Evolutionary conservation across 2,329 filamentous ascomycete genomes (phyloP).

Genomic region (Clarireedia hainanense): DNA sequence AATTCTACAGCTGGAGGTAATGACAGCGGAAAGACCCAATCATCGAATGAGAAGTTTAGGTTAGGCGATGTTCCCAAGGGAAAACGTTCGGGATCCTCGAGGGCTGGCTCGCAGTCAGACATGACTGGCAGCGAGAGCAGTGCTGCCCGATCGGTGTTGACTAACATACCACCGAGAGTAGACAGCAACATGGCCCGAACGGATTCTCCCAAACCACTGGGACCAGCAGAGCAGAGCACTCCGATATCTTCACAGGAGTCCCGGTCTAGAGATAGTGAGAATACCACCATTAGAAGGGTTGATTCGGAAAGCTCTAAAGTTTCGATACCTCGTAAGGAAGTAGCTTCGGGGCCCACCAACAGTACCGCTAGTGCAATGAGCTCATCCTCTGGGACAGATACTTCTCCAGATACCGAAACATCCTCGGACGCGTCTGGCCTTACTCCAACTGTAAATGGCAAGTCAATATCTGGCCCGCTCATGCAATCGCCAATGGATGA

Average conservation of each 20-base stretch:
- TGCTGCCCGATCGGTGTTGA: conserved; percentile 28
- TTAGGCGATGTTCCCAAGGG: conserved; percentile 73
- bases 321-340: conserved; percentile 57
- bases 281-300: conserved; percentile 38
- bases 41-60: conserved; percentile 56
- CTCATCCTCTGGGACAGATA: conserved; percentile 24
- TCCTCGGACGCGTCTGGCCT: conserved; percentile 26
- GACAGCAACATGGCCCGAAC: conserved; percentile 9
- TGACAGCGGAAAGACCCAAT: conserved; percentile 31
- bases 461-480: conserved; percentile 25
- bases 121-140: conserved; percentile 21
- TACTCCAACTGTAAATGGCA: conserved; percentile 28
- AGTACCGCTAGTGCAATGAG: conserved; percentile 21
- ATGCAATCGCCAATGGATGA: conserved; percentile 22
- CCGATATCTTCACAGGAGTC: conserved; percentile 53
- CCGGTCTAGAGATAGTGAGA: conserved; percentile 45
- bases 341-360: conserved; percentile 28
- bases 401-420: conserved; percentile 27
- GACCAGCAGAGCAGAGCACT: conserved; percentile 33
- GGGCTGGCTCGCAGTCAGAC: conserved; percentile 32
- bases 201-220: conserved; percentile 21
- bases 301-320: conserved; percentile 44
- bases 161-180: conserved; percentile 17
- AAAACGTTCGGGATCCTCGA: conserved; percentile 39
- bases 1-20: conserved; percentile 18